Conservation (phyloP, 2,329 filamentous ascomycete genomes). For the Aspergillus brunneoviolaceus region DNA sequence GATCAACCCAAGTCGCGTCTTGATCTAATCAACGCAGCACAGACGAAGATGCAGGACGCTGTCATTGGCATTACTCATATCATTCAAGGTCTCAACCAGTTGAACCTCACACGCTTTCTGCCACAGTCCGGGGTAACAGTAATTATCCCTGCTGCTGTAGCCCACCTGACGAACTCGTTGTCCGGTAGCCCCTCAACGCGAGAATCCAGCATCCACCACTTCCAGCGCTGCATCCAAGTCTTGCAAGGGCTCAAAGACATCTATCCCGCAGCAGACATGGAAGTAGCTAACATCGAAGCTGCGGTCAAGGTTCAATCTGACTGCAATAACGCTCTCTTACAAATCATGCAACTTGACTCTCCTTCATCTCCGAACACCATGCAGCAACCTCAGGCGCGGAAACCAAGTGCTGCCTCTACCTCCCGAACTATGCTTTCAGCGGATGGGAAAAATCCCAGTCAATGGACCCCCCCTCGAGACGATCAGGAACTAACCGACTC, state of each 20-base stretch:
- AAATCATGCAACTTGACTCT: slow-evolving; percentile 32
- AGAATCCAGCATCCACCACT: slow-evolving; percentile 69
- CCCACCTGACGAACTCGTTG: slow-evolving; percentile 83
- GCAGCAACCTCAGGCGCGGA: slow-evolving; percentile 10
- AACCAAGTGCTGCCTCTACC: slow-evolving; percentile 18
- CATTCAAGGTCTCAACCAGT: slow-evolving; percentile 68
- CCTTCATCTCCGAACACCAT: slow-evolving; percentile 11
- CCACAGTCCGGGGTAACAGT: slow-evolving; percentile 85
- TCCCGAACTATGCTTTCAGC: slow-evolving; percentile 10
- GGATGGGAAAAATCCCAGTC: slow-evolving; percentile 6
- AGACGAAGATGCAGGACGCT: slow-evolving; percentile 75
- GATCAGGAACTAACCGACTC: slow-evolving; percentile 1
- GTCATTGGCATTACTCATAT: slow-evolving; percentile 79
- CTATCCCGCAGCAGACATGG: slow-evolving; percentile 83
- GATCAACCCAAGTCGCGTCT: slow-evolving; percentile 46
- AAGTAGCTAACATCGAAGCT: slow-evolving; percentile 36
- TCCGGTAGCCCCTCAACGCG: slow-evolving; percentile 68
- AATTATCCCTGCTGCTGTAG: slow-evolving; percentile 82
- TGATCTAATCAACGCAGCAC: slow-evolving; percentile 69
- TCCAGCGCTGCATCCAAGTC: slow-evolving; percentile 80
- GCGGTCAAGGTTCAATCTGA: slow-evolving; percentile 34
- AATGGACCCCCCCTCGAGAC: slow-evolving; percentile 15
- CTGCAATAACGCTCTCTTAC: slow-evolving; percentile 29
- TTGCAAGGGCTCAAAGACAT: slow-evolving; percentile 80
- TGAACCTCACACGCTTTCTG: slow-evolving; percentile 70